A percentile compares a stretch with the other conserved stretches of the same genome.
Conservation (phyloP, 2,329 filamentous ascomycete genomes). For the Beauveria asiatica region DNA sequence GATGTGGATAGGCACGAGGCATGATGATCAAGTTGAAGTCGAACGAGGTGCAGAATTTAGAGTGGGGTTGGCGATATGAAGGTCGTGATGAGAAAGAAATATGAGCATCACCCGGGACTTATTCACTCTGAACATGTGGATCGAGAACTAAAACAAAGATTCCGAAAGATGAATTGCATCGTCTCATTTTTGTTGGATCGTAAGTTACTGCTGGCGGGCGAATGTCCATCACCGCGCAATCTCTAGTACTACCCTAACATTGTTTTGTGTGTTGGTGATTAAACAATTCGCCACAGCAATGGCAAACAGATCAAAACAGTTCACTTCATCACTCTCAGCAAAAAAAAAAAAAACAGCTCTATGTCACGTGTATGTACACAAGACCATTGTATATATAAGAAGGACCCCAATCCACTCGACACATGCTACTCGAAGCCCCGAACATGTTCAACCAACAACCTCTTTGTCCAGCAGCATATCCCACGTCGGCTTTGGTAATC, state of each 20-base stretch:
- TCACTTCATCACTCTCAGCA: background rate
- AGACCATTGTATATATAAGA: background rate
- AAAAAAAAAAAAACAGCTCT: background rate
- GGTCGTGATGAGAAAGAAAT: no score
- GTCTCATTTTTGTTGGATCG: background rate
- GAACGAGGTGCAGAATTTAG: background rate
- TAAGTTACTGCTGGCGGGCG: background rate
- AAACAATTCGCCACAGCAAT: background rate
- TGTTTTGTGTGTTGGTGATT: background rate
- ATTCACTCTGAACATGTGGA: no score
- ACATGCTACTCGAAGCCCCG: background rate
- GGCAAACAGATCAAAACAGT: background rate
- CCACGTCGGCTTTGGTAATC: constrained; percentile 8
- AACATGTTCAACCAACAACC: background rate
- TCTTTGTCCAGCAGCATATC: constrained; percentile 7
- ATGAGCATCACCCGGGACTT: no score
- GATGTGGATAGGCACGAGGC: background rate
- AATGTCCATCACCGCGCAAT: no score
- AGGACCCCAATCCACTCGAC: background rate
- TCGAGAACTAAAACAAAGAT: no score
- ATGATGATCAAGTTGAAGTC: background rate
- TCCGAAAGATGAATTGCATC: no score
- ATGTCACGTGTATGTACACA: background rate
- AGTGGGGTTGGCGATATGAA: background rate
- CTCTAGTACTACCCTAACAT: background rate